These are phyloP conservation scores for Brassica juncea DNA, from an alignment of 345 rosid genomes.

Conservation along the genomic window DNA sequence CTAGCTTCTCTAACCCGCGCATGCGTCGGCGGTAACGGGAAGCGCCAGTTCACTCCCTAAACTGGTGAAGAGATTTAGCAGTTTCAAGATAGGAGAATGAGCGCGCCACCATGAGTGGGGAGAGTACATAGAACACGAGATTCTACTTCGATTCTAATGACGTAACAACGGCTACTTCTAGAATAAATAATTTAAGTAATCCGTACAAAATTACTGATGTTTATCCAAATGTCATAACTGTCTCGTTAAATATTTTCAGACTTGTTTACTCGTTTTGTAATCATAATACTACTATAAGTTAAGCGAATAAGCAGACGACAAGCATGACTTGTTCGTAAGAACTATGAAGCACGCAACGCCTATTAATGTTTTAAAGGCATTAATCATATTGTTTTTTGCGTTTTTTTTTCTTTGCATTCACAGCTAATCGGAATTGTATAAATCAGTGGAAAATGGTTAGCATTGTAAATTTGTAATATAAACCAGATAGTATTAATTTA, in stretches of 20 bases:
- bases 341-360: slow-evolving; percentile 2
- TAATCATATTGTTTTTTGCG: neutral
- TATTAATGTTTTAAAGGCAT: neutral
- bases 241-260: slow-evolving; percentile 3
- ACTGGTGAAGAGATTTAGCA: neutral
- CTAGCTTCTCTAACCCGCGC: slow-evolving; percentile 23
- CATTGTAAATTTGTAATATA: neutral
- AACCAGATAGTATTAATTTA: neutral
- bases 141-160: slow-evolving; percentile 28
- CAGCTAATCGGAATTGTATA: neutral
- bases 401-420: neutral
- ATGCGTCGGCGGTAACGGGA: neutral
- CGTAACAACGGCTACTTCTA: slow-evolving; percentile 32
- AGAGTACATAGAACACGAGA: neutral
- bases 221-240: slow-evolving; percentile 33
- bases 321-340: slow-evolving; percentile 25
- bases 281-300: neutral
- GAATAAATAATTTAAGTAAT: neutral
- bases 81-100: neutral
- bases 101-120: neutral
- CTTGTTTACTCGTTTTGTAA: neutral
- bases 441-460: slow-evolving; percentile 11
- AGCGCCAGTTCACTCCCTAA: neutral
- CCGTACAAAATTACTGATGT: neutral
- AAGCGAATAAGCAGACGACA: slow-evolving; percentile 8